These are phyloP conservation scores for Endocarpon pusillum DNA, from an alignment of 495 filamentous ascomycete species.

Conservation along the genomic window DNA sequence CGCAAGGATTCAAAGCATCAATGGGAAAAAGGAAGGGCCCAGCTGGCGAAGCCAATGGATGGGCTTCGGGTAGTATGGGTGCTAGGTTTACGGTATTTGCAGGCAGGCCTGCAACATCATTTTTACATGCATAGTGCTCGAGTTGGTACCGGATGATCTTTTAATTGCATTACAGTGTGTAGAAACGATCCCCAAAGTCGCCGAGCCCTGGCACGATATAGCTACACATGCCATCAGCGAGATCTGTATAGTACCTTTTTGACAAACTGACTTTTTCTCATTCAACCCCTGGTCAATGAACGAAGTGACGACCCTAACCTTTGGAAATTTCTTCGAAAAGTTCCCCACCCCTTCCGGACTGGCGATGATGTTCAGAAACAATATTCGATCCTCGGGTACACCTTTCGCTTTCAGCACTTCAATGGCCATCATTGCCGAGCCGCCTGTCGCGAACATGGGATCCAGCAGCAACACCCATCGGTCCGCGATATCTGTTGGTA, in stretches of 20 bases:
- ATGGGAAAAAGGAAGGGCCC: too few relatives aligned
- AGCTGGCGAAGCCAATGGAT: too few relatives aligned
- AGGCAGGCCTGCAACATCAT: too few relatives aligned
- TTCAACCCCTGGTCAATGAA: slow-evolving; percentile 91
- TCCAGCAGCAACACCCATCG: slow-evolving; percentile 92
- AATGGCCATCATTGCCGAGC: slow-evolving; percentile 90
- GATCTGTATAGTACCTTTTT: slow-evolving; percentile 1
- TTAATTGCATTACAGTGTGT: slow-evolving; percentile 82
- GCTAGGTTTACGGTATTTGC: too few relatives aligned
- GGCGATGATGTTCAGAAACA: slow-evolving; percentile 92
- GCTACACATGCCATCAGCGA: slow-evolving; percentile 28
- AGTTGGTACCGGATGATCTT: too few relatives aligned
- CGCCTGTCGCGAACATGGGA: slow-evolving; percentile 96
- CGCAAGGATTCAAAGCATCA: too few relatives aligned
- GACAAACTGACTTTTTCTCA: slow-evolving; percentile 70
- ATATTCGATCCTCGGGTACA: slow-evolving; percentile 84
- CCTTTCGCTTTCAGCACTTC: slow-evolving; percentile 77
- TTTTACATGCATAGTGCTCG: too few relatives aligned
- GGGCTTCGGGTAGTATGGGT: too few relatives aligned
- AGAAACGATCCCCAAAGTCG: slow-evolving; percentile 94
- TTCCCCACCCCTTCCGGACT: slow-evolving; percentile 81
- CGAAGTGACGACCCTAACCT: slow-evolving; percentile 82
- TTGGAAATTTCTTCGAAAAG: slow-evolving; percentile 86
- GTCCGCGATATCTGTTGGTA: slow-evolving; percentile 81
- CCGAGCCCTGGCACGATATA: slow-evolving; percentile 93